These are phyloP conservation scores for Cynanchum wilfordii DNA, from an alignment of 257 asterid genomes.

Conservation along the genomic window DNA sequence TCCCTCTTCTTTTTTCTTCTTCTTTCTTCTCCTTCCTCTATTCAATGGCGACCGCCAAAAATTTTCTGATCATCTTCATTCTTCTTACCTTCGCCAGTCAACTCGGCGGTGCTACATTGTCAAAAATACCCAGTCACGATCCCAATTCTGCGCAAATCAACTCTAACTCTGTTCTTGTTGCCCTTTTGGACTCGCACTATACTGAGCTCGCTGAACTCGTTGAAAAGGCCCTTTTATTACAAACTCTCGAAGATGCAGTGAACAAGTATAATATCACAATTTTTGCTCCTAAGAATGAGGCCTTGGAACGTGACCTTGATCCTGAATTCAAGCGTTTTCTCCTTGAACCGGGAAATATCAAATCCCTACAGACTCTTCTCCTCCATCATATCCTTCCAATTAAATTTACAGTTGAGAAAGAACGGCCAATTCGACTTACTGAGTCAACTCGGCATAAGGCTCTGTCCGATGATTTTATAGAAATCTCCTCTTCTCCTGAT, in stretches of 20 bases:
- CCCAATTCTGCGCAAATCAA: slow-evolving; percentile 24
- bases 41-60: slow-evolving; percentile 15
- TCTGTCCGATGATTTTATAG: slow-evolving; percentile 9
- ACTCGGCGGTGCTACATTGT: slow-evolving; percentile 19
- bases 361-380: slow-evolving; percentile 24
- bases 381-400: slow-evolving; percentile 27
- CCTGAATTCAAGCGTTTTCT: slow-evolving; percentile 33
- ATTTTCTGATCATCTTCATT: not conserved
- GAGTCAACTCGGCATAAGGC: slow-evolving; percentile 11
- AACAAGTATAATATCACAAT: slow-evolving; percentile 24
- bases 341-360: slow-evolving; percentile 31
- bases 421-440: not conserved
- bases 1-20: not conserved
- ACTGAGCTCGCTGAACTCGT: slow-evolving; percentile 30
- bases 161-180: slow-evolving; percentile 32
- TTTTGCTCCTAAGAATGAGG: slow-evolving; percentile 32
- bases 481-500: not conserved
- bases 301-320: slow-evolving; percentile 28
- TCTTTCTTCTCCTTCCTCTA: not conserved
- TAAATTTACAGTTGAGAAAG: slow-evolving; percentile 1
- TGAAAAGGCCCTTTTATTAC: slow-evolving; percentile 31
- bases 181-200: slow-evolving; percentile 29
- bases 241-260: slow-evolving; percentile 28
- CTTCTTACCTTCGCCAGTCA: not conserved
- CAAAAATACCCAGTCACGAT: not conserved